Evolutionary conservation across 140 eudicot species (phyloP).

Genomic region (Bidens hawaiensis): DNA sequence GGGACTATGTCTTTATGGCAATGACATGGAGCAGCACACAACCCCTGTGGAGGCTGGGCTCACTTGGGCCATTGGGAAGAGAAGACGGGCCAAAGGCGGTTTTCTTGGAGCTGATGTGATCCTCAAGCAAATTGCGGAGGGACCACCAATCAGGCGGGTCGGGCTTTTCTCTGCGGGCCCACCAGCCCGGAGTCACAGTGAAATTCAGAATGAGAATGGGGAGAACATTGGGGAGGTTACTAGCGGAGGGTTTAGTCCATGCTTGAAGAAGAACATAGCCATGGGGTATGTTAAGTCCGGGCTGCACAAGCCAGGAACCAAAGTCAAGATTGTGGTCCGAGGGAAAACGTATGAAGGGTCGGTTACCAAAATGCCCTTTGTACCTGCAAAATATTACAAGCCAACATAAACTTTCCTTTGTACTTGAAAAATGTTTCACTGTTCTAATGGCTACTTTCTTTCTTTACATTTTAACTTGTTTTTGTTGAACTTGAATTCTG

Average conservation of each 20-base stretch:
- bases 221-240: slow-evolving; percentile 83
- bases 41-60: too few species aligned
- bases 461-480: slow-evolving; percentile 28
- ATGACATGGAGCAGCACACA: too few species aligned
- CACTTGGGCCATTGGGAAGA: slow-evolving; percentile 94
- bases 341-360: slow-evolving; percentile 78
- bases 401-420: slow-evolving; percentile 37
- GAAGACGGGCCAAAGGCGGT: slow-evolving; percentile 95
- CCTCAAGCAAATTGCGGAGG: slow-evolving; percentile 84
- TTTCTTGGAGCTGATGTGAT: slow-evolving; percentile 93
- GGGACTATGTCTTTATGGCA: slow-evolving; percentile 84
- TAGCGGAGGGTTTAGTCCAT: slow-evolving; percentile 98
- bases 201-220: slow-evolving; percentile 78
- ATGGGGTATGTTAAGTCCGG: slow-evolving; percentile 98
- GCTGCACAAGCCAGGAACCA: slow-evolving; percentile 76
- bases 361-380: slow-evolving; percentile 91
- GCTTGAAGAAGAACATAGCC: slow-evolving; percentile 94
- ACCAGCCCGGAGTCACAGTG: slow-evolving; percentile 89
- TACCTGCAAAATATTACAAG: slow-evolving; percentile 91
- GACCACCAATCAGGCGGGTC: slow-evolving; percentile 77
- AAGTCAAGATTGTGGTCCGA: slow-evolving; percentile 65
- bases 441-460: slow-evolving; percentile 20
- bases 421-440: not conserved
- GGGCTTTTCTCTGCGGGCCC: slow-evolving; percentile 83
- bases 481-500: slow-evolving; percentile 25